Evolutionary conservation across 148 eudicot genomes (phyloP), one percentile per base, ranked within the genome.

Genomic region (Rhododendron griersonianum): DNA sequence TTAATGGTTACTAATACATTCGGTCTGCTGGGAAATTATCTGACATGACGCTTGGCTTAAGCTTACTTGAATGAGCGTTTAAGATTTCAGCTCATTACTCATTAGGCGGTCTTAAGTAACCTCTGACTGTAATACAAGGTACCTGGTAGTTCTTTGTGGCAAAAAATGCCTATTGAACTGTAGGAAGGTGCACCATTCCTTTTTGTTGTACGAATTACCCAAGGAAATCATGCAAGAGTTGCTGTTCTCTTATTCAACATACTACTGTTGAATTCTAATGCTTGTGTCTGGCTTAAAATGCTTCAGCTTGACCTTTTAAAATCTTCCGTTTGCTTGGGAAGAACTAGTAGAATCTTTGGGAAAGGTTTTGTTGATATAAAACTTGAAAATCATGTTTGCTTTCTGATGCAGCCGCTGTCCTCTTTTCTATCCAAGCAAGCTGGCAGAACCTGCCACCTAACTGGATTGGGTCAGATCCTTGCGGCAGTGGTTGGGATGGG

Each of bases 391-490:
- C 7, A 13, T 71, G 18, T 28, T 71, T 28, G 76, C 76, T 28
- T 30, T 71, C 19, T 71, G 76, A 28, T 71, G 76, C 76, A 71
- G 76, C 0, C 33, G 39, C 39, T 13, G 76, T 11, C 15, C 76
- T 71, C 76, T 4, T 11, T 13, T 71, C 76, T 71, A 28, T 71
- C 76, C 4, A 30, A 30, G 39, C 18, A 28, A 71, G 76, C 39
- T 71, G 76, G 76, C 2, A 87, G 74, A 93, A 92, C 89, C 81
- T 79, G 35, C 97, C 97, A 7, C 92, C 92, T 25, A 89, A 87
- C 82, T 95, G 96, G 96, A 81, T 8, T 28, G 92, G 90, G 33
- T 82, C 85, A 50, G 95, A 94, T 88, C 96, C 98, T 67, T 95
- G 97, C 84, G 92, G 90, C 16, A 48, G 21, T 2, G 80, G 77